Conservation (phyloP, 495 filamentous ascomycete genomes). For the Podospora pseudopauciseta region DNA sequence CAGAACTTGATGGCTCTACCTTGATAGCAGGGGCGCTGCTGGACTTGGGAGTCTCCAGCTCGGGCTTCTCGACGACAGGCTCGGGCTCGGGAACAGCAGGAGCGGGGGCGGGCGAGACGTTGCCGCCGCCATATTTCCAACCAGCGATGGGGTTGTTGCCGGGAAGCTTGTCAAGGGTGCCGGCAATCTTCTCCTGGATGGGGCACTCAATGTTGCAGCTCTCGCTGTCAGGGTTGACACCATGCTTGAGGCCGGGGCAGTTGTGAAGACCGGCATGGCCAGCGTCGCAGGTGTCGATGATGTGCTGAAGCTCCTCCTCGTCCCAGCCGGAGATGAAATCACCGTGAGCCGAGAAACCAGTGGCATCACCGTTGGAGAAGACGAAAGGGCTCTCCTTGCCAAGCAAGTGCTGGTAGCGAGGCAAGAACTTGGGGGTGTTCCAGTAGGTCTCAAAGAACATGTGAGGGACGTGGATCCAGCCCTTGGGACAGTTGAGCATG, state of each 20-base stretch:
- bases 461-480: slow-evolving; percentile 53
- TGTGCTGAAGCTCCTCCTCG: slow-evolving; percentile 53
- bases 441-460: slow-evolving; percentile 70
- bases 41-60: neutral
- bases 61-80: neutral
- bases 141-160: slow-evolving; percentile 54
- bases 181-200: slow-evolving; percentile 33
- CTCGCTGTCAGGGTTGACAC: slow-evolving; percentile 38
- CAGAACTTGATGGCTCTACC: slow-evolving; percentile 22
- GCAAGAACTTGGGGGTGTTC: slow-evolving; percentile 53
- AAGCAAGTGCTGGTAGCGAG: slow-evolving; percentile 52
- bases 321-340: slow-evolving; percentile 78
- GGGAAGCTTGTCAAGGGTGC: slow-evolving; percentile 46
- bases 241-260: slow-evolving; percentile 50
- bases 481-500: slow-evolving; percentile 57
- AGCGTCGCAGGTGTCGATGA: slow-evolving; percentile 58
- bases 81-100: slow-evolving; percentile 14
- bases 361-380: slow-evolving; percentile 56
- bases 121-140: slow-evolving; percentile 32
- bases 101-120: slow-evolving; percentile 24
- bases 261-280: slow-evolving; percentile 50
- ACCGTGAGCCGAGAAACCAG: slow-evolving; percentile 59
- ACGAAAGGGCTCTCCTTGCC: slow-evolving; percentile 62
- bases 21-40: slow-evolving; percentile 5
- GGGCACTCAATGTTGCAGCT: slow-evolving; percentile 47